These are phyloP conservation scores for Erucastrum elatum DNA, from an alignment of 345 rosid genomes.

Conservation along the genomic window DNA sequence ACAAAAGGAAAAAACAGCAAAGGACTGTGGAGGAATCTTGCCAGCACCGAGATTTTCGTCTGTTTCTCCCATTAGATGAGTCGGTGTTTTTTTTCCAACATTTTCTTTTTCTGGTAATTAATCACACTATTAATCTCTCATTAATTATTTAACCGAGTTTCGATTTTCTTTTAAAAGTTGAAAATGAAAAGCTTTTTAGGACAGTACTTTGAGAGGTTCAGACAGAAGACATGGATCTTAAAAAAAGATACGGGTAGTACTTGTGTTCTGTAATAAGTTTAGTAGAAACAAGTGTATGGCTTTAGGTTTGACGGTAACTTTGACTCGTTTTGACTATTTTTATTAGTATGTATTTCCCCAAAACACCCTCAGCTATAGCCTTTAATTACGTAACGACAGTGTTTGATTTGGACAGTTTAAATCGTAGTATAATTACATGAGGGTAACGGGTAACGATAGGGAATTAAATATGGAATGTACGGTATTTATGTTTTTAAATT, in stretches of 20 bases:
- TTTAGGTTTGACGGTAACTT: constrained; percentile 42
- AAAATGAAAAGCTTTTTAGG: constrained; percentile 28
- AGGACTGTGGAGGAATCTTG: constrained; percentile 60
- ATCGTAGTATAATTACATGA: background rate
- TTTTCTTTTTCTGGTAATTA: constrained; percentile 6
- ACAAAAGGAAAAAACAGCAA: constrained; percentile 14
- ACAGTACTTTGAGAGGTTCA: constrained; percentile 36
- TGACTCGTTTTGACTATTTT: constrained; percentile 40
- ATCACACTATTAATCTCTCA: background rate
- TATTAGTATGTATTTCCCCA: background rate
- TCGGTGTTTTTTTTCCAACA: constrained; percentile 37
- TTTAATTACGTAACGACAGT: constrained; percentile 28
- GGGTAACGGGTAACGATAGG: constrained; percentile 33
- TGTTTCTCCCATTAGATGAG: constrained; percentile 46
- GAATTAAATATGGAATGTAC: constrained; percentile 18
- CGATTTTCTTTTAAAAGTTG: background rate
- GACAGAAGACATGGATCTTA: constrained; percentile 40
- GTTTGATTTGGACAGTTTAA: constrained; percentile 21
- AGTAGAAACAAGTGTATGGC: constrained; percentile 7
- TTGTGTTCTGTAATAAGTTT: background rate
- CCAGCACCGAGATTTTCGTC: constrained; percentile 73
- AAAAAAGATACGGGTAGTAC: constrained; percentile 26
- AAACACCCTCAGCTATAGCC: constrained; percentile 14
- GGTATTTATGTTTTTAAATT: background rate
- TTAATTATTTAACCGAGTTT: background rate